Evolutionary conservation across 1,139 yeast species (phyloP), one percentile per base, ranked within the genome.

Genomic region (Pichia kudriavzevii): DNA sequence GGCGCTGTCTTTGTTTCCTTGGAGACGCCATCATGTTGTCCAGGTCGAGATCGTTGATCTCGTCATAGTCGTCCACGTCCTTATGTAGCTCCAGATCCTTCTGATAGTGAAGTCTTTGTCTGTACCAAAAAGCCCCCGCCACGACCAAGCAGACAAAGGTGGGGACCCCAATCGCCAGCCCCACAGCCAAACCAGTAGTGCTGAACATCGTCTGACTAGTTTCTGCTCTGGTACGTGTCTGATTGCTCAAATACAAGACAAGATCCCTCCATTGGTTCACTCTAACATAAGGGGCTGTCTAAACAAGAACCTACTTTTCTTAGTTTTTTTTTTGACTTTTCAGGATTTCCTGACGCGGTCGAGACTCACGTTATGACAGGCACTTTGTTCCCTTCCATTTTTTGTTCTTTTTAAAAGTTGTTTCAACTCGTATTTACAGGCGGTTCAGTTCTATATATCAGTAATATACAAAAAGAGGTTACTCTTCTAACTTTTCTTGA

Each of bases 121-220:
- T 55, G 17, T 48, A 35, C 62, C 65, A 64, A 36, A 64, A 59
- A 13, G 44, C 42, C 5, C 15, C 7, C 4, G 51, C 21, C 0
- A 63, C 59, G 2, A 62, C 52, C 1, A 58, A 20, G 2, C 63
- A 18, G 2, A 64, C 64, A 7, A 66, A 39, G 13, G 60, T 46
- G 1, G 75, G 73, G 18, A 69, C 56, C 21, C 72, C 74, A 5
- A 69, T 67, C 4, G 73, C 70, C 43, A 67, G 60, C 1, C 72
- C 72, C 2, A 67, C 73, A 3, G 72, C 69, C n/a, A 61, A 40
- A 7, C 62, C 56, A 1, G 66, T 61, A 4, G 50, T 44, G 24
- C 44, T 46, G 31, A 42, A 48, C 49, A 47, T 52, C 6, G 23
- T 8, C n/a, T n/a, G n/a, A n/a, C n/a, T n/a, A n/a, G n/a, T n/a